Conservation (phyloP, 192 early-diverging fungal genomes). For the Mortierella claussenii region DNA sequence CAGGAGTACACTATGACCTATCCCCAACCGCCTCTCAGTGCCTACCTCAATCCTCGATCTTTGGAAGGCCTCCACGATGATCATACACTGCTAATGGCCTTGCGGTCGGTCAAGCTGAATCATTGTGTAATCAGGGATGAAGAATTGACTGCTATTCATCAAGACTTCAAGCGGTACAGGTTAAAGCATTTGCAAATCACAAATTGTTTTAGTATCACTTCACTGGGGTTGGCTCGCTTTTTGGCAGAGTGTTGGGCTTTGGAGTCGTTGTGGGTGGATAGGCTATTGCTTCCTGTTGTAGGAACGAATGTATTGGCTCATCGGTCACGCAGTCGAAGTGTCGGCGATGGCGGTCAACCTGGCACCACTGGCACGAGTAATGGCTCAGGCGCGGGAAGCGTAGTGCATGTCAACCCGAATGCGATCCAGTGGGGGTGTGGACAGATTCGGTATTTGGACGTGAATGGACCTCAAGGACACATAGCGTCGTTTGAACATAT, state of each 20-base stretch:
- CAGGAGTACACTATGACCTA: not conserved
- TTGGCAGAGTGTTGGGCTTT: conserved; percentile 16
- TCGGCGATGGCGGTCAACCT: not conserved
- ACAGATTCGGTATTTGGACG: conserved; percentile 18
- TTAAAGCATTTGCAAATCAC: conserved; percentile 9
- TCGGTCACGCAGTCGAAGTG: too few species aligned
- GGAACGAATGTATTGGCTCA: not conserved
- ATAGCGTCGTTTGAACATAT: conserved; percentile 12
- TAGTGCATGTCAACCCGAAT: not conserved
- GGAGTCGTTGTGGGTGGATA: conserved; percentile 10
- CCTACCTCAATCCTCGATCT: not conserved
- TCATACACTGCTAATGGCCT: not conserved
- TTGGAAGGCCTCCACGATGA: not conserved
- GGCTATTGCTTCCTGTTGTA: not conserved
- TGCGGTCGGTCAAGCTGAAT: not conserved
- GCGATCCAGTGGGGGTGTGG: conserved; percentile 22
- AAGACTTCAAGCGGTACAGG: not conserved
- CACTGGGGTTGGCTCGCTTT: conserved; percentile 9
- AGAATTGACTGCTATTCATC: not conserved
- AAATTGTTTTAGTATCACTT: not conserved
- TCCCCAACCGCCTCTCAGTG: not conserved
- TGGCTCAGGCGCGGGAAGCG: not conserved
- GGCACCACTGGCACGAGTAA: not conserved
- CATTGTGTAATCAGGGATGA: not conserved
- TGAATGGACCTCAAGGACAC: conserved; percentile 4